Evolutionary conservation across 1,284 basidiomycete genomes (phyloP).

Genomic region (Cryptococcus sp.): DNA sequence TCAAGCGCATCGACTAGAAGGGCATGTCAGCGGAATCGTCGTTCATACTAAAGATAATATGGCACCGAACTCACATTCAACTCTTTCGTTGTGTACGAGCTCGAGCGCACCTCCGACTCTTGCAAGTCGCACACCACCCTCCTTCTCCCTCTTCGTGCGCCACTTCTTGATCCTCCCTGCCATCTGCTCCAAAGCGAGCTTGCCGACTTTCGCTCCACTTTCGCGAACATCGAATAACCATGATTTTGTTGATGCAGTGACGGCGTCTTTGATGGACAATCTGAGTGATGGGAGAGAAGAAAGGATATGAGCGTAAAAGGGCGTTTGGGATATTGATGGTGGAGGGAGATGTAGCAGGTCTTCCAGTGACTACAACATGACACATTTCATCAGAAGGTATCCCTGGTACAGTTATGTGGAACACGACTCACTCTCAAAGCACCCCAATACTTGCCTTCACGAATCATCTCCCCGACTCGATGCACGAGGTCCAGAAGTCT

Average conservation of each 20-base stretch:
- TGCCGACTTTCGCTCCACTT: conserved; percentile 80
- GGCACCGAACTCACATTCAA: conserved; percentile 70
- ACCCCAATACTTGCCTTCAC: conserved; percentile 92
- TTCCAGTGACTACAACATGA: conserved; percentile 82
- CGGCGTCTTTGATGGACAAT: conserved; percentile 84
- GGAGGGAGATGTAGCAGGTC: conserved; percentile 90
- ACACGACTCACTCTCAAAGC: conserved; percentile 79
- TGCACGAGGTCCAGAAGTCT: conserved; percentile 93
- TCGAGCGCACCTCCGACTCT: conserved; percentile 94
- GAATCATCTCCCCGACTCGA: conserved; percentile 88
- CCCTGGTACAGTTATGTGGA: conserved; percentile 21
- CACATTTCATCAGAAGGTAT: conserved; percentile 50
- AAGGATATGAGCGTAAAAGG: conserved; percentile 88
- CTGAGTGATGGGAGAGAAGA: conserved; percentile 89
- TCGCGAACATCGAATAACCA: conserved; percentile 97
- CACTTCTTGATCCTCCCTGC: conserved; percentile 79
- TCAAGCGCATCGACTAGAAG: conserved; percentile 81
- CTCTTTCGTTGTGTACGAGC: conserved; percentile 87
- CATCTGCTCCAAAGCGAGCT: conserved; percentile 88
- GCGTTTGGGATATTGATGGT: conserved; percentile 85
- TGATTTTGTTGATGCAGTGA: conserved; percentile 92
- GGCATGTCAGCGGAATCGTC: neutral
- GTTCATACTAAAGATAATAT: too few relatives aligned
- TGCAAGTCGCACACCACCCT: conserved; percentile 61
- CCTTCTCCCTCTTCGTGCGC: conserved; percentile 73